Base-by-base conservation (phyloP, 2,329 filamentous ascomycete genomes). In the Gaeumannomyces sp. region DNA sequence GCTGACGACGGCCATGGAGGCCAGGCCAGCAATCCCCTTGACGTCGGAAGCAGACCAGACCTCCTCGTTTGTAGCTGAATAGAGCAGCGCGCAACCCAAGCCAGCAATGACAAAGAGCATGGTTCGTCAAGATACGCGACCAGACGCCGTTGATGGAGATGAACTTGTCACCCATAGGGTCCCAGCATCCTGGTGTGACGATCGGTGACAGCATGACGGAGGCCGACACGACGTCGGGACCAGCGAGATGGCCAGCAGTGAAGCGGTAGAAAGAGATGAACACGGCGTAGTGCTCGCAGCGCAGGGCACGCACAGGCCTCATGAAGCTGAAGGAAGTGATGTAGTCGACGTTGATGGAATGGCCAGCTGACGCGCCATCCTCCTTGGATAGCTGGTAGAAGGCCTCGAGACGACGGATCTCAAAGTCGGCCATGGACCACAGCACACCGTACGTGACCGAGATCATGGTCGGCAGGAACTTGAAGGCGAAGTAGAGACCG, bases 341-440 rank as follows among this genome's bases (percentile, higher is more conserved):
- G 66, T 92, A 92, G 73, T 91, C 88, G 67, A 90, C 88, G 68
- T 91, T 92, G 71, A 92, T 83, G 0, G 87, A 90, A 71, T 86
- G 83, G 56, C 83, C 83, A 0, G 87, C 87, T 27, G 87, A 75
- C 1, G 87, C 85, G 19, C 87, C 87, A 3, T 80, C 80, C 3
- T 81, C 77, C 67, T 81, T 85, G 3, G 86, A 88, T 62, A 90
- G 77, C 72, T 89, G 87, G 68, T 88, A 87, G 69, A 85, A 89
- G 0, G 87, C 83, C 72, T 90, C 87, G 33, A 89, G 75, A n/a
- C 87, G 81, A 71, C 84, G 85, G 2, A 89, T 85, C 69, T 89
- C 86, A 66, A 87, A 86, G 73, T 89, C 86, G 53, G 83, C 85
- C 16, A 87, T 79, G 73, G 89, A 86, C 86, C 86, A 89, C 56